Conservation (phyloP, 208 protist genomes). For the Vickermania ingenoplastis region DNA sequence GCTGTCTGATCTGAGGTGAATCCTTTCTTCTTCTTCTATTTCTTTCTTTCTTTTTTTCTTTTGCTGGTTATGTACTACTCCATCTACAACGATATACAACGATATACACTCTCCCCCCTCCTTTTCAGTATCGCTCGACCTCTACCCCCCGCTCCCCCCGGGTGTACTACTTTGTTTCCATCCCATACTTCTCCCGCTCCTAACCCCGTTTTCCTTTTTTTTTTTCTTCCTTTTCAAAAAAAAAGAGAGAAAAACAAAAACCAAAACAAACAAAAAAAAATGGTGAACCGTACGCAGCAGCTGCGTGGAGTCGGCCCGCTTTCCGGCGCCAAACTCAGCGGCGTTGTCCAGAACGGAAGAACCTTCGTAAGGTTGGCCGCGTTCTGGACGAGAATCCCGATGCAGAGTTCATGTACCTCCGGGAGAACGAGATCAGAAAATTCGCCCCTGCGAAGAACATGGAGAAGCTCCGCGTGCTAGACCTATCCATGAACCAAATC, state of each 20-base stretch:
- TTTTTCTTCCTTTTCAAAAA: no score
- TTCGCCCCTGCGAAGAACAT: slow-evolving; percentile 80
- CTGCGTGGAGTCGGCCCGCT: slow-evolving; percentile 38
- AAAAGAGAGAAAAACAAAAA: no score
- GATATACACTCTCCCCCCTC: no score
- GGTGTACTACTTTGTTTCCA: not conserved
- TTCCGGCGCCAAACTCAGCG: slow-evolving; percentile 47
- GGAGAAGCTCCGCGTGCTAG: slow-evolving; percentile 81
- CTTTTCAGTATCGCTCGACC: no score
- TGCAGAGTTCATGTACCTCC: slow-evolving; percentile 87
- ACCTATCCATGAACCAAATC: slow-evolving; percentile 91
- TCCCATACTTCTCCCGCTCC: slow-evolving; percentile 4
- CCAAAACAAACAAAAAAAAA: no score
- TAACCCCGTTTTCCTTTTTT: slow-evolving; percentile 8
- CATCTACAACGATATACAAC: no score
- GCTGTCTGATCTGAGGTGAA: no score
- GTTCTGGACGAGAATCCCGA: slow-evolving; percentile 64
- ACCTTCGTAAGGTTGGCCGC: slow-evolving; percentile 70
- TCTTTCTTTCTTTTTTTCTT: no score
- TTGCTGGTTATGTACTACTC: no score
- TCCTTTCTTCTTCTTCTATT: no score
- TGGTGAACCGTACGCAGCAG: slow-evolving; percentile 1
- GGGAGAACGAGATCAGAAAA: slow-evolving; percentile 83
- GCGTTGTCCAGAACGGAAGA: slow-evolving; percentile 79
- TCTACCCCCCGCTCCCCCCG: no score